phyloP scores from a whole-genome alignment of 2,329 filamentous ascomycete genomes.

The Coleophoma crateriformis region DNA sequence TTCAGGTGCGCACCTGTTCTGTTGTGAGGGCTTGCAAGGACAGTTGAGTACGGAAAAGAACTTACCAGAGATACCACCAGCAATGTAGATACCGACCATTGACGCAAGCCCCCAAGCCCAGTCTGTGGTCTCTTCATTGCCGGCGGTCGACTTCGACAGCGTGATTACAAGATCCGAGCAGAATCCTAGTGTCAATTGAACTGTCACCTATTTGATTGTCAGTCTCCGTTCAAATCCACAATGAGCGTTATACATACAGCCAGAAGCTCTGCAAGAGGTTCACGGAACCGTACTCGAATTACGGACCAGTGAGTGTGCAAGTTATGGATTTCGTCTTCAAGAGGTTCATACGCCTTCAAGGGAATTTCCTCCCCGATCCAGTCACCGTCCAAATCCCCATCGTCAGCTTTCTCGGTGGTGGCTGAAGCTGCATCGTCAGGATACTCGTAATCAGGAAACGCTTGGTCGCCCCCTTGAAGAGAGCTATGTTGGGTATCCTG shows the following conservation, averaged over 20 bases:
- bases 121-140: constrained; percentile 36
- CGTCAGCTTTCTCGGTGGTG: constrained; percentile 11
- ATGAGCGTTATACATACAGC: constrained; percentile 28
- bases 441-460: constrained; percentile 3
- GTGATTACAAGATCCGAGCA: constrained; percentile 39
- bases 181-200: constrained; percentile 39
- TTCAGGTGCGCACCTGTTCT: constrained; percentile 35
- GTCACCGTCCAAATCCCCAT: constrained; percentile 9
- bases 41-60: too few species aligned
- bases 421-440: constrained; percentile 15
- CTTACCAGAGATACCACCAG: constrained; percentile 34
- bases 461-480: neutral
- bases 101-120: constrained; percentile 48
- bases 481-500: neutral
- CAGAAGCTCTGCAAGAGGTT: constrained; percentile 47
- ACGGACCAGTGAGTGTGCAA: constrained; percentile 34
- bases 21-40: too few species aligned
- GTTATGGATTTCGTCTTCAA: constrained; percentile 21
- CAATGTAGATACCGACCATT: constrained; percentile 44
- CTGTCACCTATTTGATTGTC: constrained; percentile 11
- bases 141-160: constrained; percentile 19
- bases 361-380: constrained; percentile 14
- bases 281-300: constrained; percentile 38
- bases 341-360: constrained; percentile 13
- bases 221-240: neutral